phyloP scores from a whole-genome alignment of 1,284 basidiomycete genomes.

The Papiliotrema terrestris region DNA sequence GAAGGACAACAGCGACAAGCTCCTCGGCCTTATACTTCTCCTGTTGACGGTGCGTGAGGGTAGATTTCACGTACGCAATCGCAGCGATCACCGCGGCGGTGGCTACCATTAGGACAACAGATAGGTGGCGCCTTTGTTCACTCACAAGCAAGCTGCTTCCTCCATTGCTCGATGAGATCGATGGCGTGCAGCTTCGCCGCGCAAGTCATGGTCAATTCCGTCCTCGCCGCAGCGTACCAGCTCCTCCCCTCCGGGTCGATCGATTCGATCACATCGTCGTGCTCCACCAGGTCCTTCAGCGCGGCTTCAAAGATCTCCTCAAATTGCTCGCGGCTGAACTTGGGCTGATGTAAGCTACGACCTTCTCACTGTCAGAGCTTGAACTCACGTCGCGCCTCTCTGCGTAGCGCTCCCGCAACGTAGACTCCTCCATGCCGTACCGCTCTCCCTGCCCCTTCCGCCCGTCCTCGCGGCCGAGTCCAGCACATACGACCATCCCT shows the following conservation, averaged over 20 bases:
- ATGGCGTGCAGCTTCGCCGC: conserved; percentile 64
- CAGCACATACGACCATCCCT: conserved; percentile 67
- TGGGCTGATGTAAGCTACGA: conserved; percentile 20
- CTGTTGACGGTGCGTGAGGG: conserved; percentile 55
- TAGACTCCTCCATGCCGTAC: conserved; percentile 65
- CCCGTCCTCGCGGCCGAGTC: conserved; percentile 52
- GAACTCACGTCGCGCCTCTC: conserved; percentile 30
- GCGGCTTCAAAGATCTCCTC: conserved; percentile 58
- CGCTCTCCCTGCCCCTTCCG: conserved; percentile 69
- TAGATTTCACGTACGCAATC: conserved; percentile 46
- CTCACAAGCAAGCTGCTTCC: conserved; percentile 63
- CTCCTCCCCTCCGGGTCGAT: conserved; percentile 61
- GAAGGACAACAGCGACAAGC: conserved; percentile 74
- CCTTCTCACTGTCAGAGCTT: no score
- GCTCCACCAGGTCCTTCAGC: conserved; percentile 72
- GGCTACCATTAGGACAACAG: conserved; percentile 21
- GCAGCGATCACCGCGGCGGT: conserved; percentile 37
- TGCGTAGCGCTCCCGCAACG: conserved; percentile 40
- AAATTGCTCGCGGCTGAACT: conserved; percentile 35
- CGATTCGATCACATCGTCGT: conserved; percentile 72
- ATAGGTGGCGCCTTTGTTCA: conserved; percentile 3
- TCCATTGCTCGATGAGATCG: conserved; percentile 67
- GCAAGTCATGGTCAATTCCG: conserved; percentile 69
- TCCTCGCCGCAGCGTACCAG: conserved; percentile 72
- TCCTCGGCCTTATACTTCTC: conserved; percentile 69